A percentile compares a stretch with the other conserved stretches of the same genome.
phyloP scores from a whole-genome alignment of 495 filamentous ascomycete species.

The Alectoria sarmentosa region DNA sequence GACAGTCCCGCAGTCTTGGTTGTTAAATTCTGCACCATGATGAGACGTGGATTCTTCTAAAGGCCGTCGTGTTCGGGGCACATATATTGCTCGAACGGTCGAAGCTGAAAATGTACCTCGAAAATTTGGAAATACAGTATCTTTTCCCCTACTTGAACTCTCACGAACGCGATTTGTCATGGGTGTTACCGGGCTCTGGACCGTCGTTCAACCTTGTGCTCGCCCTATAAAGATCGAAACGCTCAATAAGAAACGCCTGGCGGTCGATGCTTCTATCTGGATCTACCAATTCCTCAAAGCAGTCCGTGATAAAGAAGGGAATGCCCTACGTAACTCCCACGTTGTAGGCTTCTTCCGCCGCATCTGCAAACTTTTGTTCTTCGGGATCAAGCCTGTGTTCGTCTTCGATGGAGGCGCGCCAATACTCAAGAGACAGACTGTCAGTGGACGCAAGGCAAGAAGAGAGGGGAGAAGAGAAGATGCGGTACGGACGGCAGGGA shows the following conservation, averaged over 20 bases:
- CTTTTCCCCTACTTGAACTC: not conserved
- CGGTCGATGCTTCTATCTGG: slow-evolving; percentile 98
- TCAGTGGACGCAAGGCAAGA: slow-evolving; percentile 66
- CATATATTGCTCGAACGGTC: not conserved
- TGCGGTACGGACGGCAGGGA: slow-evolving; percentile 83
- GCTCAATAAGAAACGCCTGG: slow-evolving; percentile 88
- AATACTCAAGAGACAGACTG: slow-evolving; percentile 82
- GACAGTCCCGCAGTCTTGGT: not conserved
- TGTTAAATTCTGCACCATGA: not conserved
- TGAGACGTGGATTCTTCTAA: not conserved
- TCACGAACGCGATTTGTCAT: slow-evolving; percentile 40
- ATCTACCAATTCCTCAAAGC: slow-evolving; percentile 99
- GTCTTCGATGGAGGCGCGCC: slow-evolving; percentile 97
- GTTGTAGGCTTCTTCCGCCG: slow-evolving; percentile 96
- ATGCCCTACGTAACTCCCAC: slow-evolving; percentile 90
- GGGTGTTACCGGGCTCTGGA: slow-evolving; percentile 98
- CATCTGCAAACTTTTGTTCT: slow-evolving; percentile 94
- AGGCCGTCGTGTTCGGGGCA: not conserved
- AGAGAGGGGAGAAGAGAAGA: slow-evolving; percentile 88
- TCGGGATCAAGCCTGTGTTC: slow-evolving; percentile 95
- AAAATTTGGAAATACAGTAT: not conserved
- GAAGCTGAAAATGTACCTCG: not conserved
- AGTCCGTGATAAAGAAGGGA: slow-evolving; percentile 95
- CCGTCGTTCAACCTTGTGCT: slow-evolving; percentile 84
- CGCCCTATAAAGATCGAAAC: slow-evolving; percentile 83